Conservation (phyloP, 768 basidiomycete species). For the Podaxis rugospora region DNA sequence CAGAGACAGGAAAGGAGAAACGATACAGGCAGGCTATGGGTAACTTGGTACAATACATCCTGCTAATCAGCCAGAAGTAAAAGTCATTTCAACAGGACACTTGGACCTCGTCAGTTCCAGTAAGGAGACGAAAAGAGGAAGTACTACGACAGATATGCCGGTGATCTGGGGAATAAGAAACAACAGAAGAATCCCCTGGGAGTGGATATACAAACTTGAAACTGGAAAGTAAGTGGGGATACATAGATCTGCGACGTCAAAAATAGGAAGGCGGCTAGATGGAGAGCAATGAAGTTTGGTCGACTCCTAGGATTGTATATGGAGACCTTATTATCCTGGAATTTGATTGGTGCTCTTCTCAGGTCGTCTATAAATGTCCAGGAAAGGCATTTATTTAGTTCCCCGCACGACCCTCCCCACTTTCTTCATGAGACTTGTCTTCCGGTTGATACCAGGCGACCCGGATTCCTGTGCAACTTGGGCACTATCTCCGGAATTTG, state of each 20-base stretch:
- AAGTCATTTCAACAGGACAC: not conserved
- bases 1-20: not conserved
- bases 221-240: not conserved
- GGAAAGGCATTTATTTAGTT: constrained; percentile 25
- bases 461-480: constrained; percentile 27
- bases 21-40: constrained; percentile 8
- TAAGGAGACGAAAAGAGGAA: constrained; percentile 14
- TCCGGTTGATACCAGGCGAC: constrained; percentile 48
- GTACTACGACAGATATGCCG: constrained; percentile 1
- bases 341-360: not conserved
- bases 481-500: constrained; percentile 49
- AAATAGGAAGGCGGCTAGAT: not conserved
- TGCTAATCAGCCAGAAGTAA: not conserved
- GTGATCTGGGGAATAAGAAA: not conserved
- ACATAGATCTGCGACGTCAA: constrained; percentile 8
- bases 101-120: constrained; percentile 1
- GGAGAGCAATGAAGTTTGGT: not conserved
- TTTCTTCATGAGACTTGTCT: constrained; percentile 77
- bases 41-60: constrained; percentile 13
- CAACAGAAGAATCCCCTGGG: not conserved
- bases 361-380: not conserved
- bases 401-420: constrained; percentile 70
- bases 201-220: not conserved
- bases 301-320: not conserved
- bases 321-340: not conserved